Evolutionary conservation across 108 stramenopile species (phyloP).

Genomic region (Fistulifera solaris): DNA sequence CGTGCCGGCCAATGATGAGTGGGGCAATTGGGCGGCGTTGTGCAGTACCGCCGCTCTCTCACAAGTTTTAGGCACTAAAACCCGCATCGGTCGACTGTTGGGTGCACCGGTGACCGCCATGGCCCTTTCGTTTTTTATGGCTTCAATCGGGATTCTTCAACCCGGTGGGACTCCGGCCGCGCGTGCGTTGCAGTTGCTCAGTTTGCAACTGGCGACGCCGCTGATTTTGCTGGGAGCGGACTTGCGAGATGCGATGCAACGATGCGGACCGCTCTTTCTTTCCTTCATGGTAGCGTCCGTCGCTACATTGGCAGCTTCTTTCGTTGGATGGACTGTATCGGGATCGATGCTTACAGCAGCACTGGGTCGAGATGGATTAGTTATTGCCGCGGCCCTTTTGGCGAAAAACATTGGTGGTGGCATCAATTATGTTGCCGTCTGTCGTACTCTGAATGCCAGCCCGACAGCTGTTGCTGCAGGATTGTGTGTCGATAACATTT

Average conservation of each 20-base stretch:
- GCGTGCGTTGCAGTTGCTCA: constrained; percentile 30
- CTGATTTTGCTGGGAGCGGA: constrained; percentile 70
- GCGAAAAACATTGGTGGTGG: constrained; percentile 84
- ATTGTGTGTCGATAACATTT: constrained; percentile 58
- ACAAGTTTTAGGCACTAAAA: constrained; percentile 46
- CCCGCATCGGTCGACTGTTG: constrained; percentile 45
- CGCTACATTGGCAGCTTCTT: constrained; percentile 47
- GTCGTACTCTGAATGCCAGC: constrained; percentile 32
- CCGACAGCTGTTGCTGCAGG: constrained; percentile 63
- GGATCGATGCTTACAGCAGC: constrained; percentile 7
- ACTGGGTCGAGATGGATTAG: constrained; percentile 47
- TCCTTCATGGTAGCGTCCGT: constrained; percentile 50
- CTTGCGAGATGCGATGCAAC: constrained; percentile 19
- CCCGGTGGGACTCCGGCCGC: constrained; percentile 52
- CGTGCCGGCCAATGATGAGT: constrained; percentile 23
- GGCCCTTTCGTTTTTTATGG: constrained; percentile 63
- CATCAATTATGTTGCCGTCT: constrained; percentile 77
- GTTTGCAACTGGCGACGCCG: constrained; percentile 60
- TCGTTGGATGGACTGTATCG: constrained; percentile 34
- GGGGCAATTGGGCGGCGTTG: constrained; percentile 64
- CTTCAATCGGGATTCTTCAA: constrained; percentile 42
- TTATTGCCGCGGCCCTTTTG: constrained; percentile 59
- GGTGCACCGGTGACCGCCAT: constrained; percentile 79
- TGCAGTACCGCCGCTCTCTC: constrained; percentile 31
- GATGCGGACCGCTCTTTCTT: constrained; percentile 43